These are phyloP conservation scores for Noccaea caerulescens DNA, from an alignment of 345 rosid genomes.

Conservation along the genomic window DNA sequence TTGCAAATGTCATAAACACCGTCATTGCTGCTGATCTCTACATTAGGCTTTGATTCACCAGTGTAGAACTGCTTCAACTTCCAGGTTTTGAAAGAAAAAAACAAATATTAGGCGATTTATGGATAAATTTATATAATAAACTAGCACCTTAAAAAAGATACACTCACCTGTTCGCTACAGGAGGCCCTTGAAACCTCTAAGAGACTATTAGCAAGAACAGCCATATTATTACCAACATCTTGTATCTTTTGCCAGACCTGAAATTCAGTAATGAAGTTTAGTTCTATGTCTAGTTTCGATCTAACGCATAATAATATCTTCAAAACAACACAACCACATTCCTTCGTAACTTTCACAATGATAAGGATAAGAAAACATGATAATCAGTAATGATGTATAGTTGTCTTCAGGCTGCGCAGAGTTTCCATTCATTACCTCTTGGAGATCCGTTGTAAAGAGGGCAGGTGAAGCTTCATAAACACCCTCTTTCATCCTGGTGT, in stretches of 20 bases:
- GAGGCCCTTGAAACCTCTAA: conserved; percentile 59
- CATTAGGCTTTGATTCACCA: conserved; percentile 49
- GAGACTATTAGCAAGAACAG: conserved; percentile 69
- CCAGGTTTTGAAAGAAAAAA: conserved; percentile 6
- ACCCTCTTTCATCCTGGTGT: conserved; percentile 80
- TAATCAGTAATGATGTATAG: conserved; percentile 1
- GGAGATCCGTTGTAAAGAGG: conserved; percentile 67
- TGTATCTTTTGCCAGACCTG: conserved; percentile 79
- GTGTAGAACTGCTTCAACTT: conserved; percentile 48
- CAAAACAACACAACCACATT: conserved; percentile 17
- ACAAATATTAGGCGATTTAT: conserved; percentile 11
- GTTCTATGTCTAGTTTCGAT: conserved; percentile 10
- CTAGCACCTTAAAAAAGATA: conserved; percentile 21
- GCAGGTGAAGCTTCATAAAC: conserved; percentile 66
- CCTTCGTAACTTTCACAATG: conserved; percentile 3
- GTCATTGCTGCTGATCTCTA: conserved; percentile 51
- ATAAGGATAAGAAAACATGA: conserved; percentile 18
- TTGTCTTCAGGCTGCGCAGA: conserved; percentile 17
- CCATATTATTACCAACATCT: conserved; percentile 68
- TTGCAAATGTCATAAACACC: conserved; percentile 49
- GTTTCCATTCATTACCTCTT: conserved; percentile 54
- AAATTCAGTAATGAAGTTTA: conserved; percentile 27
- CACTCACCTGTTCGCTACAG: conserved; percentile 63
- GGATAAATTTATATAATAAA: background rate
- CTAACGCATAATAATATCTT: background rate